These are phyloP conservation scores for Clarireedia homoeocarpa DNA, from an alignment of 2,329 filamentous ascomycete species.

Conservation along the genomic window DNA sequence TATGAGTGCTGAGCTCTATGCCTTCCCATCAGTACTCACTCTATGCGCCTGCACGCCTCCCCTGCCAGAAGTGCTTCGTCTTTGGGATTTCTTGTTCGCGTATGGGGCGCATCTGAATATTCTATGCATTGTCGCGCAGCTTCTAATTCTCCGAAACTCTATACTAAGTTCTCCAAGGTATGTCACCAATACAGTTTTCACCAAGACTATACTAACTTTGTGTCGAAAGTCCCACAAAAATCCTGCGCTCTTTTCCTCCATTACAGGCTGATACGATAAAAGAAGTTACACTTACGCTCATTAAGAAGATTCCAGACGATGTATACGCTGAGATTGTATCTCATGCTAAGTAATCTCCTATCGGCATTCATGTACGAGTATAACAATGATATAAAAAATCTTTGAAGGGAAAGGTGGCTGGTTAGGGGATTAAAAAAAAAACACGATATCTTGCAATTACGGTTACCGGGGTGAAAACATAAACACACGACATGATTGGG, in stretches of 20 bases:
- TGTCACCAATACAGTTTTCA: constrained; percentile 16
- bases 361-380: not conserved
- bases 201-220: not conserved
- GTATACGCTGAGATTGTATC: constrained; percentile 84
- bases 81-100: constrained; percentile 97
- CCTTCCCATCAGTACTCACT: constrained; percentile 90
- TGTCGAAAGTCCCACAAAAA: constrained; percentile 70
- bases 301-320: constrained; percentile 83
- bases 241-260: constrained; percentile 79
- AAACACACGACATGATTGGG: not conserved
- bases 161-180: constrained; percentile 81
- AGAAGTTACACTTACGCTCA: constrained; percentile 74
- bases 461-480: not conserved
- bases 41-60: constrained; percentile 94
- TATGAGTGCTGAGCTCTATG: constrained; percentile 89
- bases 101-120: constrained; percentile 95
- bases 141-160: constrained; percentile 79
- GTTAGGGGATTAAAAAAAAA: not conserved
- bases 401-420: not conserved
- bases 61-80: constrained; percentile 79
- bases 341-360: constrained; percentile 59
- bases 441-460: not conserved
- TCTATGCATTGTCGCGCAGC: constrained; percentile 89
- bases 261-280: constrained; percentile 80
- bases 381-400: not conserved